These are phyloP conservation scores for Ettlia oleoabundans DNA, from an alignment of 139 green algal genomes.

Conservation along the genomic window DNA sequence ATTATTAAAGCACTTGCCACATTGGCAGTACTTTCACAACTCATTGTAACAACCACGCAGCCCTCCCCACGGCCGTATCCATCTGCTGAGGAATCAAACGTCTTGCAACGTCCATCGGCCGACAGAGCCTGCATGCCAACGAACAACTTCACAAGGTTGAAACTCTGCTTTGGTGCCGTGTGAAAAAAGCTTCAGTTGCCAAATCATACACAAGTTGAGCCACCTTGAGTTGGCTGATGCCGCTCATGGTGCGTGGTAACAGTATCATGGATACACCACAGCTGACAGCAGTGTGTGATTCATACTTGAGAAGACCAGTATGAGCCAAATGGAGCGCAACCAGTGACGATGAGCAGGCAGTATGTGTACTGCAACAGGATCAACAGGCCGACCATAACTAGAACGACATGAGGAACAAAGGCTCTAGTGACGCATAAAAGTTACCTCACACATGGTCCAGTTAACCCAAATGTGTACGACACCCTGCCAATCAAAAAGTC, in stretches of 20 bases:
- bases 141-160: background rate
- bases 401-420: background rate
- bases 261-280: constrained; percentile 49
- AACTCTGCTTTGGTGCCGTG: background rate
- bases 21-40: background rate
- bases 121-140: constrained; percentile 34
- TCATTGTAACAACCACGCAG: constrained; percentile 23
- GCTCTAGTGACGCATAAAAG: too few species aligned
- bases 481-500: constrained; percentile 57
- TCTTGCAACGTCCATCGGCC: constrained; percentile 56
- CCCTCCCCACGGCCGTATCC: constrained; percentile 64
- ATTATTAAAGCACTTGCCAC: constrained; percentile 31
- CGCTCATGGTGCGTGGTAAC: constrained; percentile 39
- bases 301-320: constrained; percentile 33
- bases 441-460: constrained; percentile 40
- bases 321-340: constrained; percentile 71
- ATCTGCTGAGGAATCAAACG: constrained; percentile 55
- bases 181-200: too few species aligned
- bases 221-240: constrained; percentile 35
- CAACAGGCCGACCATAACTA: background rate
- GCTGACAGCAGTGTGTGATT: constrained; percentile 35
- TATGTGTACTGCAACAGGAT: constrained; percentile 53
- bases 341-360: constrained; percentile 89
- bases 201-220: background rate
- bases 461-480: constrained; percentile 61